phyloP scores from a whole-genome alignment of 768 basidiomycete genomes.

The Hemileccinum rubropunctum region DNA sequence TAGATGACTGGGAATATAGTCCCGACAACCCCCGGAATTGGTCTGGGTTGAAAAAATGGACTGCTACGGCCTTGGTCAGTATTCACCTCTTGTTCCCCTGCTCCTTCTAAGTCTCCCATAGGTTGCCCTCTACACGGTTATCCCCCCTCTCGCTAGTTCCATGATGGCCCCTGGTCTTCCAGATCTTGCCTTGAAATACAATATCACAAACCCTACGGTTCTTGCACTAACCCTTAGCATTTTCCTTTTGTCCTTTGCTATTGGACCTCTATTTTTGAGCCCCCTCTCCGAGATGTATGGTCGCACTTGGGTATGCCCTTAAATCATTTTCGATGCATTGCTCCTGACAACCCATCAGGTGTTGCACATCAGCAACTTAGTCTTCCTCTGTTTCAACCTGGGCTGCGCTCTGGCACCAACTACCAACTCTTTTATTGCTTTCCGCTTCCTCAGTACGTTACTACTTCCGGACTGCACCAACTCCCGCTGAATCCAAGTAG shows the following conservation, averaged over 20 bases:
- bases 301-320: conserved; percentile 55
- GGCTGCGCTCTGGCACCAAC: conserved; percentile 70
- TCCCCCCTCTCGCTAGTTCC: conserved; percentile 46
- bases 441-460: conserved; percentile 64
- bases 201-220: conserved; percentile 50
- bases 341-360: conserved; percentile 39
- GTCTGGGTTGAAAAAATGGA: conserved; percentile 58
- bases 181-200: conserved; percentile 48
- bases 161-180: conserved; percentile 74
- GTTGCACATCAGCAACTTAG: conserved; percentile 56
- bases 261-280: conserved; percentile 64
- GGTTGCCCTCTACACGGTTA: conserved; percentile 61
- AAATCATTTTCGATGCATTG: neutral
- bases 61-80: conserved; percentile 48
- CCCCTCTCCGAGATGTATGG: conserved; percentile 77
- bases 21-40: conserved; percentile 70
- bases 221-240: conserved; percentile 58
- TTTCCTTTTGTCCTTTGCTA: conserved; percentile 62
- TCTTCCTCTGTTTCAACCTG: conserved; percentile 61
- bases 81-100: conserved; percentile 36
- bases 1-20: conserved; percentile 57
- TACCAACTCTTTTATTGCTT: conserved; percentile 51
- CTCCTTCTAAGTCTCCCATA: conserved; percentile 17
- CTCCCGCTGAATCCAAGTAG: conserved; percentile 31
- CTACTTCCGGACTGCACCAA: too few relatives aligned